These are phyloP conservation scores for Dillenia suffruticosa DNA, from an alignment of 164 flowering plant species.

Conservation along the genomic window DNA sequence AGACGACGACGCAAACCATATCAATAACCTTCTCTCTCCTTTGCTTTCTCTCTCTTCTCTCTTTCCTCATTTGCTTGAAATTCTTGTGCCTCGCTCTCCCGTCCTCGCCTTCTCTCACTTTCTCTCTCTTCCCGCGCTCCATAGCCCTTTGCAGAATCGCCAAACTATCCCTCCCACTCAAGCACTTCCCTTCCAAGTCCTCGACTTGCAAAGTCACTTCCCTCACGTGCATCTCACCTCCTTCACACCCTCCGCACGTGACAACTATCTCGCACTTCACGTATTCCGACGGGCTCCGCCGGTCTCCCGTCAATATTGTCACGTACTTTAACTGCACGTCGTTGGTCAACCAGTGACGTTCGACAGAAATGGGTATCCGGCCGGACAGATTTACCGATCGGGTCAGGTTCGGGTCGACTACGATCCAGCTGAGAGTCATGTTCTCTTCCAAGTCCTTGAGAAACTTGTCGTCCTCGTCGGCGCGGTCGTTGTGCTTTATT, in stretches of 20 bases:
- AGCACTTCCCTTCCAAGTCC: conserved; percentile 62
- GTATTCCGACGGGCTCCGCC: conserved; percentile 10
- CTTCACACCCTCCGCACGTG: conserved; percentile 36
- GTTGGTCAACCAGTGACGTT: conserved; percentile 57
- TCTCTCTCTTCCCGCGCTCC: conserved; percentile 26
- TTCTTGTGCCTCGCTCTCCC: conserved; percentile 28
- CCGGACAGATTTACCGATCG: conserved; percentile 59
- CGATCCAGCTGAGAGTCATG: conserved; percentile 11
- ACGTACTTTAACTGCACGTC: conserved; percentile 45
- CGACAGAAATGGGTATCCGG: conserved; percentile 41
- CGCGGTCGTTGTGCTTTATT: conserved; percentile 7
- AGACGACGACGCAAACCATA: conserved; percentile 19
- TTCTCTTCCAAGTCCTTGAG: conserved; percentile 21
- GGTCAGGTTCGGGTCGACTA: conserved; percentile 33
- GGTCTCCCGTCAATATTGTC: conserved; percentile 26
- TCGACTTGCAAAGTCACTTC: conserved; percentile 68
- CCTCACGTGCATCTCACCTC: conserved; percentile 41
- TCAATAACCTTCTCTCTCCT: conserved; percentile 38
- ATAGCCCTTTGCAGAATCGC: conserved; percentile 35
- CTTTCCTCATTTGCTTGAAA: conserved; percentile 31
- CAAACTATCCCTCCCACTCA: conserved; percentile 56
- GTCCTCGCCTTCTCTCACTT: conserved; percentile 11
- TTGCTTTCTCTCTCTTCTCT: conserved; percentile 22
- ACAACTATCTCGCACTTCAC: conserved; percentile 39
- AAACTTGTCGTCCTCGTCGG: conserved; percentile 12